Evolutionary conservation across 2,329 filamentous ascomycete species (phyloP), one percentile per base, ranked within the genome.

Genomic region (Neopestalotiopsis clavispora): DNA sequence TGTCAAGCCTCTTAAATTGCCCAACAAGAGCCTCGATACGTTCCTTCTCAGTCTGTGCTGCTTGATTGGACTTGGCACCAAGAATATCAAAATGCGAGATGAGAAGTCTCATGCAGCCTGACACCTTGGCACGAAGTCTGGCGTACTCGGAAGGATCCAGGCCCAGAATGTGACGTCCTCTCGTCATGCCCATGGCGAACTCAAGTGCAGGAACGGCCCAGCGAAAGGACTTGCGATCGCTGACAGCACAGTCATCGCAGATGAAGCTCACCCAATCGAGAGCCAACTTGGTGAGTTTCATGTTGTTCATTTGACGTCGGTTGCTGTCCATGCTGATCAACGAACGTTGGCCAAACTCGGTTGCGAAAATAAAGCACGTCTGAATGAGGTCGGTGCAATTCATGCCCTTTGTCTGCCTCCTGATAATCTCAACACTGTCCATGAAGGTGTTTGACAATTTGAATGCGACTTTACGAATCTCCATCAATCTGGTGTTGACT

Each of bases 21-120:
- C 92, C 91, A 66, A 92, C 89, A 69, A 94, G 84, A 34, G 93
- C 92, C 75, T 98, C 95, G 72, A 95, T 87, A 58, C 93, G 89
- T 77, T 97, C 94, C 79, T 94, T 95, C 81, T 99, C 96, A 1
- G 94, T 94, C 81, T 98, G 94, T 4, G 96, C 96, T 12, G 96
- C 96, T 71, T 98, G 87, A 57, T 92, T 98, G 6, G 95, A 97
- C 75, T 95, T 90, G 32, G 96, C 96, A 30, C 96, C 96, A 92
- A 99, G 97, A 80, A 99, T 98, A 80, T 99, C 96, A 76, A 99
- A 99, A 80, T 99, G 96, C 10, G 95, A 98, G 73, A 99, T 98
- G 63, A 99, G 86, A 30, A 99, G 87, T 23, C 94, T 95, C 96
- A 99, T 99, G 80, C 96, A 99, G 0, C 95, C 95, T 9, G 94